These are phyloP conservation scores for Claviceps pazoutovae DNA, from an alignment of 2,329 filamentous ascomycete species.

Conservation along the genomic window DNA sequence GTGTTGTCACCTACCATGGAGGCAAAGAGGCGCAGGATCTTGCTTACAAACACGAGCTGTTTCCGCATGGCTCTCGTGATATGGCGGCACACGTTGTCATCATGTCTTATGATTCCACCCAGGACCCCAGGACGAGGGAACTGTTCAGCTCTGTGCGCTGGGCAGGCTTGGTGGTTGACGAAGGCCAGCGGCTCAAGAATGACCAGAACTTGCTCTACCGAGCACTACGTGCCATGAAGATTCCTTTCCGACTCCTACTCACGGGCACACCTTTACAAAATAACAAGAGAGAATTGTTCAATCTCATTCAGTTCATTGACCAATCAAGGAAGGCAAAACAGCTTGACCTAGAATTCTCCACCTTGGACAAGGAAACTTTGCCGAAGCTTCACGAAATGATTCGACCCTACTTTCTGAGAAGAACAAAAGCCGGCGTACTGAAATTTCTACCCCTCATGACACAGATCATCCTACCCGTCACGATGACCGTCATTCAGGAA, in stretches of 20 bases:
- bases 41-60: slow-evolving; percentile 73
- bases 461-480: slow-evolving; percentile 91
- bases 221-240: slow-evolving; percentile 56
- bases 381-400: slow-evolving; percentile 71
- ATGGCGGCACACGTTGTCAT: slow-evolving; percentile 85
- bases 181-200: slow-evolving; percentile 91
- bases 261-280: slow-evolving; percentile 93
- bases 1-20: slow-evolving; percentile 89
- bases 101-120: slow-evolving; percentile 83
- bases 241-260: slow-evolving; percentile 73
- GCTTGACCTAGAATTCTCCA: slow-evolving; percentile 61
- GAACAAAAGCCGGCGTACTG: slow-evolving; percentile 82
- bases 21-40: slow-evolving; percentile 60
- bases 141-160: slow-evolving; percentile 63
- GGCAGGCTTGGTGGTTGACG: slow-evolving; percentile 83
- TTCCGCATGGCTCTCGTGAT: slow-evolving; percentile 48
- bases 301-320: slow-evolving; percentile 90
- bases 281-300: slow-evolving; percentile 89
- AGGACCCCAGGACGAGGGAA: slow-evolving; percentile 52
- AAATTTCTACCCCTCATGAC: slow-evolving; percentile 87
- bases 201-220: slow-evolving; percentile 73
- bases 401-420: slow-evolving; percentile 52
- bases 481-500: slow-evolving; percentile 87
- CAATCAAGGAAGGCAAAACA: slow-evolving; percentile 51
- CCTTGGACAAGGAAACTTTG: slow-evolving; percentile 74